A percentile compares a stretch with the other conserved stretches of the same genome.
phyloP scores from a whole-genome alignment of 176 grass and related monocot species.

The Eragrostis curvula region DNA sequence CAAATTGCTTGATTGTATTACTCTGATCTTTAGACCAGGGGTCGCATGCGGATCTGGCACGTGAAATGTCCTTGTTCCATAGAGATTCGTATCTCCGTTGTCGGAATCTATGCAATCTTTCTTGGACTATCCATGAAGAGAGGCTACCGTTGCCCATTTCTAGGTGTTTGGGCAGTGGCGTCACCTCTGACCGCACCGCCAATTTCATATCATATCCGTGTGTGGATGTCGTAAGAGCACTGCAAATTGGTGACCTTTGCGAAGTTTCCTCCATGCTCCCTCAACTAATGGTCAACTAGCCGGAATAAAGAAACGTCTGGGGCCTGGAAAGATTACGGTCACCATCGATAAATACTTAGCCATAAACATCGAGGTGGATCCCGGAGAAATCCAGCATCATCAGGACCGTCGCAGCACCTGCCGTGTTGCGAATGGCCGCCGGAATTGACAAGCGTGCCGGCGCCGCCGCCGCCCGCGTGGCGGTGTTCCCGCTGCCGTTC shows the following conservation, averaged over 20 bases:
- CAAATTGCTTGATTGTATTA: too few species aligned
- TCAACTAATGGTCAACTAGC: not conserved
- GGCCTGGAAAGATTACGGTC: not conserved
- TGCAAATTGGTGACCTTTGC: not conserved
- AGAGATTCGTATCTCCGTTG: too few species aligned
- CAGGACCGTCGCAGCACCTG: too few species aligned
- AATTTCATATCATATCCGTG: not conserved
- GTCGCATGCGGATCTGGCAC: too few species aligned
- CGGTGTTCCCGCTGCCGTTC: constrained; percentile 43
- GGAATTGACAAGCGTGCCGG: not conserved
- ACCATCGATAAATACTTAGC: not conserved
- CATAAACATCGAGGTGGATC: not conserved
- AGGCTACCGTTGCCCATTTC: not conserved
- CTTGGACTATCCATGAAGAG: not conserved
- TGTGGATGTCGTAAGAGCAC: not conserved
- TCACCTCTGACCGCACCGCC: not conserved
- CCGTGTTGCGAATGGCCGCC: not conserved
- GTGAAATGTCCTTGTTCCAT: too few species aligned
- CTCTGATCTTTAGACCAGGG: too few species aligned
- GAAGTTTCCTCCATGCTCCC: not conserved
- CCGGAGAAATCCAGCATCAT: not conserved
- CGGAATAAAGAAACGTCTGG: not conserved
- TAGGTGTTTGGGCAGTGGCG: not conserved
- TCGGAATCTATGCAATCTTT: not conserved
- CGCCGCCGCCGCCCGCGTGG: not conserved